Evolutionary conservation across 228 moss, liverwort and hornwort species (phyloP).

Genomic region (Sphagnum fallax): DNA sequence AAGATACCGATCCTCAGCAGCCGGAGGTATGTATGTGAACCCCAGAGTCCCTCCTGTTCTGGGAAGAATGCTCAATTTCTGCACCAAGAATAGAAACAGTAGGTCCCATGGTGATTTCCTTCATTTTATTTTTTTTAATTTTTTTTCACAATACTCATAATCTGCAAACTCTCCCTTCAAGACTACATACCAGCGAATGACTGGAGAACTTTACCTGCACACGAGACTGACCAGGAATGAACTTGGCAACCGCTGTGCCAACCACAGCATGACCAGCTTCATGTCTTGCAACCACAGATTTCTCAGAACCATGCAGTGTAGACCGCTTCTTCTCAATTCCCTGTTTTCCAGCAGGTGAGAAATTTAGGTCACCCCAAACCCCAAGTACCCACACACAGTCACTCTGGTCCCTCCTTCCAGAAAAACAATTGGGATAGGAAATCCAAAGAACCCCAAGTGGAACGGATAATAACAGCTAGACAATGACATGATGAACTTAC

Average conservation of each 20-base stretch:
- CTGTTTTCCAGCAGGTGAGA: constrained; percentile 14
- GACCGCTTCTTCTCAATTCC: constrained; percentile 96
- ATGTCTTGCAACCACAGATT: constrained; percentile 90
- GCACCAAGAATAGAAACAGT: constrained; percentile 6
- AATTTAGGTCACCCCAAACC: not conserved
- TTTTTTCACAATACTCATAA: not conserved
- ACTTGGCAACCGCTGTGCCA: constrained; percentile 91
- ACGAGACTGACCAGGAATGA: constrained; percentile 74
- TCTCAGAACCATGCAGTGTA: constrained; percentile 91
- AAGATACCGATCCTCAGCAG: constrained; percentile 83
- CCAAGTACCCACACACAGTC: not conserved
- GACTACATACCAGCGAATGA: not conserved
- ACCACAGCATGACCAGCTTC: constrained; percentile 98
- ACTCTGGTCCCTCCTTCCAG: not conserved
- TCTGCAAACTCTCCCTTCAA: not conserved
- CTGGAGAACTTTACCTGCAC: constrained; percentile 51
- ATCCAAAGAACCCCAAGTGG: not conserved
- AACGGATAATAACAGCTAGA: not conserved
- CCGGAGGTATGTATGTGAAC: constrained; percentile 88
- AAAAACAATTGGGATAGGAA: not conserved
- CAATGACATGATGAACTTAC: constrained; percentile 23
- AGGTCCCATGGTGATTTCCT: not conserved
- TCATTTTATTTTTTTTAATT: not conserved
- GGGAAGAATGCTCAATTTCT: constrained; percentile 94
- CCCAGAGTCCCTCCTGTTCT: constrained; percentile 83